A percentile compares a stretch with the other conserved stretches of the same genome.
Evolutionary conservation across 108 stramenopile genomes (phyloP).

Genomic region (Nitzschia sp.): DNA sequence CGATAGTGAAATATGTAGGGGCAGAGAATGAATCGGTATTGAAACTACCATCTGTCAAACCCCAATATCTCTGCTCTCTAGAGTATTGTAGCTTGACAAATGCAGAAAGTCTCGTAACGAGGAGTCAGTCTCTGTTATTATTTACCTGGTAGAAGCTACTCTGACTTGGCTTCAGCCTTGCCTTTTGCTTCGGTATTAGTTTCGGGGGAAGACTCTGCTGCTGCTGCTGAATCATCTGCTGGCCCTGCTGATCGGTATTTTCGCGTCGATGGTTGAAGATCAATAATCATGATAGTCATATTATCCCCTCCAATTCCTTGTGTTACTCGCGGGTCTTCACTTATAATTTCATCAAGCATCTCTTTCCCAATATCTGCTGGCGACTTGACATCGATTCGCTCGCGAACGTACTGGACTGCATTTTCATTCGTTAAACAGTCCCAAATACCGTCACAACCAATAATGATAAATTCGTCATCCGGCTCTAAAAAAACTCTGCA

Average conservation of each 20-base stretch:
- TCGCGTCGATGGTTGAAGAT: constrained; percentile 65
- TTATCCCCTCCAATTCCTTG: constrained; percentile 95
- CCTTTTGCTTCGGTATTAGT: too few relatives aligned
- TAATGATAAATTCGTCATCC: constrained; percentile 87
- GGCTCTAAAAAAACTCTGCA: constrained; percentile 21
- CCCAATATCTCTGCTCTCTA: too few relatives aligned
- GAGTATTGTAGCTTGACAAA: too few relatives aligned
- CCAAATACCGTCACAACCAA: constrained; percentile 98
- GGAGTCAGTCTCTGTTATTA: too few relatives aligned
- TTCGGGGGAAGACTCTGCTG: too few relatives aligned
- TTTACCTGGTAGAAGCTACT: too few relatives aligned
- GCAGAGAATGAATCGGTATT: too few relatives aligned
- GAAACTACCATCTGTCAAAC: too few relatives aligned
- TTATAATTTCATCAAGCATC: constrained; percentile 84
- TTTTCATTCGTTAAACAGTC: constrained; percentile 93
- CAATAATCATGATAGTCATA: constrained; percentile 91
- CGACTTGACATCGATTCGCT: constrained; percentile 67
- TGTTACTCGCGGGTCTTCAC: constrained; percentile 80
- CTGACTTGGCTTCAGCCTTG: too few relatives aligned
- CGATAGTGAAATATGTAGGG: too few relatives aligned
- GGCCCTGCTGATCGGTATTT: constrained; percentile 16
- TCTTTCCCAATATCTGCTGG: constrained; percentile 74
- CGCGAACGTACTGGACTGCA: constrained; percentile 87
- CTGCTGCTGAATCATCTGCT: neutral
- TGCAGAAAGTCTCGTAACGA: too few relatives aligned